Evolutionary conservation across 768 basidiomycete species (phyloP).

Genomic region (Agaricus blazei): DNA sequence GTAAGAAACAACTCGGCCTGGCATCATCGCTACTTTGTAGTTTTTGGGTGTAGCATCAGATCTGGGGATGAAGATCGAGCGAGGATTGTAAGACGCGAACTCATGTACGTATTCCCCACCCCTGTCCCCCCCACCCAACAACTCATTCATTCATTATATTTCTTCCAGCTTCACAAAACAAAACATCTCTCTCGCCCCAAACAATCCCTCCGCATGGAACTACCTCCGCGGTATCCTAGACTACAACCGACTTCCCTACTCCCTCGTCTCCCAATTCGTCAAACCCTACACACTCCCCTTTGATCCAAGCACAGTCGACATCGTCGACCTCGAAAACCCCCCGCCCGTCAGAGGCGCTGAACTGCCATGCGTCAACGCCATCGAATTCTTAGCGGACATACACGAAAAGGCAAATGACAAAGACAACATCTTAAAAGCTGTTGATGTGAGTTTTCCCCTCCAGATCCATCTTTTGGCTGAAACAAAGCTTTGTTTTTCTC

Average conservation of each 20-base stretch:
- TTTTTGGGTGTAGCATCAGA: slow-evolving; percentile 63
- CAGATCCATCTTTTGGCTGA: neutral
- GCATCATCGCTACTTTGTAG: slow-evolving; percentile 92
- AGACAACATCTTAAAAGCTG: slow-evolving; percentile 39
- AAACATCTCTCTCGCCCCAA: slow-evolving; percentile 81
- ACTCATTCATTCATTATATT: neutral
- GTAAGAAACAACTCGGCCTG: slow-evolving; percentile 96
- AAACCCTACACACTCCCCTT: slow-evolving; percentile 50
- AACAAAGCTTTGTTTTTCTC: neutral
- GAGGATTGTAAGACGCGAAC: slow-evolving; percentile 59
- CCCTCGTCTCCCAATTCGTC: slow-evolving; percentile 54
- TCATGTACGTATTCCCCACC: slow-evolving; percentile 50
- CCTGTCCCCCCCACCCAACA: neutral
- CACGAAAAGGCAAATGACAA: slow-evolving; percentile 53
- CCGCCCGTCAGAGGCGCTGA: slow-evolving; percentile 59
- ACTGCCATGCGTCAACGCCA: slow-evolving; percentile 71
- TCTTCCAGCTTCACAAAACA: slow-evolving; percentile 67
- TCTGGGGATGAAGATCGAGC: slow-evolving; percentile 58
- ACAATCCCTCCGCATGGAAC: slow-evolving; percentile 96
- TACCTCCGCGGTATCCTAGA: slow-evolving; percentile 87
- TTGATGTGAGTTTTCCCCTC: slow-evolving; percentile 32
- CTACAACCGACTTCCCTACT: slow-evolving; percentile 52
- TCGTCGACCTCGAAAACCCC: slow-evolving; percentile 75
- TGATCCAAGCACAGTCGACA: slow-evolving; percentile 23
- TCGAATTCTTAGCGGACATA: slow-evolving; percentile 84